These are phyloP conservation scores for Plenodomus lindquistii DNA, from an alignment of 2,329 filamentous ascomycete genomes.

Conservation along the genomic window DNA sequence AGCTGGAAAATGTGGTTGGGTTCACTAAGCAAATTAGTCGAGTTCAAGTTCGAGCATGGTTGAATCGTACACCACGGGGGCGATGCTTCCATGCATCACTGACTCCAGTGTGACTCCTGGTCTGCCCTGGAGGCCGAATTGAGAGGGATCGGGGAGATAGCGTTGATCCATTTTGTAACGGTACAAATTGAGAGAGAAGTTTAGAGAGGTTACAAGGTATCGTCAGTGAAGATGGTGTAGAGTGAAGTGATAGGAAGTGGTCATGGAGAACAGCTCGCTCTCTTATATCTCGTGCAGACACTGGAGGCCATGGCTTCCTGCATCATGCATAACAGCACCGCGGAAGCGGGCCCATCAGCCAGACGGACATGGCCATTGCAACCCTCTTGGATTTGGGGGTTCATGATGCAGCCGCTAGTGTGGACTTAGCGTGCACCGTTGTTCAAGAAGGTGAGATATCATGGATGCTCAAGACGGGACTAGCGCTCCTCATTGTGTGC, in stretches of 20 bases:
- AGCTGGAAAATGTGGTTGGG: neutral
- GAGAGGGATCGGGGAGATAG: constrained; percentile 1
- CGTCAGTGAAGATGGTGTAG: neutral
- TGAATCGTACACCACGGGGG: neutral
- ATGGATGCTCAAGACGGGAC: neutral
- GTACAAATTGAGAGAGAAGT: neutral
- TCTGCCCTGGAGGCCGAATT: neutral
- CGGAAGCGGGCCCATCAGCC: constrained; percentile 12
- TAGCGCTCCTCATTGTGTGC: neutral
- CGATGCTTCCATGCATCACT: neutral
- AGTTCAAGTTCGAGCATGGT: neutral
- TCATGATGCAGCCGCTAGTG: neutral
- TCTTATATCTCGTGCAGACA: constrained; percentile 9
- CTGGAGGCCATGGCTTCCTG: constrained; percentile 6
- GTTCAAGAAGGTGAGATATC: constrained; percentile 5
- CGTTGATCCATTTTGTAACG: neutral
- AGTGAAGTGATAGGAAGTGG: neutral
- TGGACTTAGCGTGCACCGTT: neutral
- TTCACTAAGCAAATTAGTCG: constrained; percentile 1
- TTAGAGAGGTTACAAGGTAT: neutral
- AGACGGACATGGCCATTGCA: constrained; percentile 1
- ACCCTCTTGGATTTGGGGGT: neutral
- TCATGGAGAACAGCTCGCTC: neutral
- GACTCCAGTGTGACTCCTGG: constrained; percentile 1
- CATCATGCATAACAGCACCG: constrained; percentile 13